Conservation (phyloP, 257 asterid genomes). For the Capsicum pubescens region DNA sequence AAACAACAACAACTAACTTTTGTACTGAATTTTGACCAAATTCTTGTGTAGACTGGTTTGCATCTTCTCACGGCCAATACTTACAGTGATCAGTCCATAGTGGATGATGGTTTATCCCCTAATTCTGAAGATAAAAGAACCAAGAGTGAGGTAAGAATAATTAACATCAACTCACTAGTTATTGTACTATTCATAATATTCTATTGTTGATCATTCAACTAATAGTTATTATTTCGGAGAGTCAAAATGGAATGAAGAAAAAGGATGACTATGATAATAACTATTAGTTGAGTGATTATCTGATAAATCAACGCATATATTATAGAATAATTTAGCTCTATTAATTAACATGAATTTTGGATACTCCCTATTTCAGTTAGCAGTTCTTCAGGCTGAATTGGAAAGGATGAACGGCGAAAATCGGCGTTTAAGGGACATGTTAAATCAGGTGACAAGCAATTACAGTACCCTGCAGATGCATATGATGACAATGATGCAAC, state of each 20-base stretch:
- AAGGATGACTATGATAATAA: neutral
- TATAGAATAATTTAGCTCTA: neutral
- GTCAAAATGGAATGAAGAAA: too few species aligned
- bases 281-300: too few species aligned
- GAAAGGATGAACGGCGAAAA: constrained; percentile 66
- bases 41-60: constrained; percentile 64
- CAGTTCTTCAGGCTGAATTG: constrained; percentile 64
- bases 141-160: constrained; percentile 57
- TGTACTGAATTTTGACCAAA: neutral
- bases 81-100: constrained; percentile 63
- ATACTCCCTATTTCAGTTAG: constrained; percentile 39
- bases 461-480: constrained; percentile 68
- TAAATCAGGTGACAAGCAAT: constrained; percentile 52
- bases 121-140: constrained; percentile 54
- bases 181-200: neutral
- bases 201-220: neutral
- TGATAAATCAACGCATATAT: neutral
- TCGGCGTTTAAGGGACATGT: constrained; percentile 47
- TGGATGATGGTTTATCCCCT: constrained; percentile 56
- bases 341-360: neutral
- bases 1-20: too few species aligned
- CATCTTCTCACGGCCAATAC: constrained; percentile 71
- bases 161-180: neutral
- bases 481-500: constrained; percentile 55
- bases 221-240: neutral